A percentile compares a stretch with the other conserved stretches of the same genome.
Evolutionary conservation across 1,284 basidiomycete genomes (phyloP).

Genomic region (Ceratobasidium papillatum): DNA sequence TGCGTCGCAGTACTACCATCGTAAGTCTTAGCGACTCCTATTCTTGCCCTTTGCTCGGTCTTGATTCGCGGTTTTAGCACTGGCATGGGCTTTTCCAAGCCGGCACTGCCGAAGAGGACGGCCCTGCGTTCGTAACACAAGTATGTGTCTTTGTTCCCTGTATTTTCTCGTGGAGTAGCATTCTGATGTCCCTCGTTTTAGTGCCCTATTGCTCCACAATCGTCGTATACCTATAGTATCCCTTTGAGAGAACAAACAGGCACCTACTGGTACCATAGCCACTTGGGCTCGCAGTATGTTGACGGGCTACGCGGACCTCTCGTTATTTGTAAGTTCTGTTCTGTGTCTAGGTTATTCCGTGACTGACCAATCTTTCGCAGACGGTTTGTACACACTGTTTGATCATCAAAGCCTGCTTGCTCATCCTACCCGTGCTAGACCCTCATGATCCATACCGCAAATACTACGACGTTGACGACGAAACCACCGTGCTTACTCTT

Average conservation of each 20-base stretch:
- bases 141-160: not conserved
- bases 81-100: constrained; percentile 61
- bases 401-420: not conserved
- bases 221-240: constrained; percentile 40
- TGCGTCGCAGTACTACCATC: constrained; percentile 50
- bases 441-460: constrained; percentile 21
- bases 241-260: constrained; percentile 42
- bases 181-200: constrained; percentile 53
- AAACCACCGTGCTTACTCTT: constrained; percentile 26
- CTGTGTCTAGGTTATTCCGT: not conserved
- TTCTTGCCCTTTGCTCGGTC: not conserved
- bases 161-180: constrained; percentile 32
- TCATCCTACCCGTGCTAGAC: constrained; percentile 4
- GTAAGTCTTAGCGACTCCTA: constrained; percentile 40
- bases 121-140: constrained; percentile 45
- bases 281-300: constrained; percentile 50
- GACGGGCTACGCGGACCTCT: constrained; percentile 60
- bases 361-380: constrained; percentile 6
- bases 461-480: constrained; percentile 32
- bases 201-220: constrained; percentile 56
- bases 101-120: constrained; percentile 56
- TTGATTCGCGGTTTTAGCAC: constrained; percentile 52
- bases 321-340: constrained; percentile 46
- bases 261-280: constrained; percentile 57
- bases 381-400: constrained; percentile 12